phyloP scores from a whole-genome alignment of 2,329 filamentous ascomycete species.

The Chalaropsis thielavioides region DNA sequence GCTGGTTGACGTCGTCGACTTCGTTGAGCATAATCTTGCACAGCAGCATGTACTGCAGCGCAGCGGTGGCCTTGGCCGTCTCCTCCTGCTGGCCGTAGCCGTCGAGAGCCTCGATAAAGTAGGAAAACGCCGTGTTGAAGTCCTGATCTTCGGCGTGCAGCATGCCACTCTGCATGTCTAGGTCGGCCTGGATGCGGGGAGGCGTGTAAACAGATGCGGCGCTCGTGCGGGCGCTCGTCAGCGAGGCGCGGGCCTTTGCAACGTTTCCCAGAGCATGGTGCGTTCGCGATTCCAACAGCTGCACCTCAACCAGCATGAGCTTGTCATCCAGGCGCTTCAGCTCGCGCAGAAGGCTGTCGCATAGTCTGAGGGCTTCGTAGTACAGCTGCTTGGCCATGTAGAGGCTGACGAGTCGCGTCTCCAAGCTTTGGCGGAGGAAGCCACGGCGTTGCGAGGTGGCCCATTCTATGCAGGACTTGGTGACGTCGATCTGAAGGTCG shows the following conservation, averaged over 20 bases:
- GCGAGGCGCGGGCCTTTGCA: slow-evolving; percentile 82
- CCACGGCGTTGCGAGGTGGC: slow-evolving; percentile 84
- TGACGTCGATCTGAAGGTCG: slow-evolving; percentile 87
- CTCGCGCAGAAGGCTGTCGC: slow-evolving; percentile 91
- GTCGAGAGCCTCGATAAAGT: slow-evolving; percentile 98
- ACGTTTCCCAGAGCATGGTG: slow-evolving; percentile 97
- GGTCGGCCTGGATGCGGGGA: slow-evolving; percentile 80
- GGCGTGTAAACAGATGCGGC: slow-evolving; percentile 92
- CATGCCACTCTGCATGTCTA: slow-evolving; percentile 99
- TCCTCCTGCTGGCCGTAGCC: slow-evolving; percentile 93
- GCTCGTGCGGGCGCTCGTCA: slow-evolving; percentile 86
- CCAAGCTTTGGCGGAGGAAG: slow-evolving; percentile 94
- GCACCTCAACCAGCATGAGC: slow-evolving; percentile 91
- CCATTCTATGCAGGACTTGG: slow-evolving; percentile 99
- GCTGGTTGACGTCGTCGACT: slow-evolving; percentile 84
- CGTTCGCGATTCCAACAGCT: slow-evolving; percentile 89
- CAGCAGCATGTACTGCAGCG: slow-evolving; percentile 96
- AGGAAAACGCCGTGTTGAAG: slow-evolving; percentile 97
- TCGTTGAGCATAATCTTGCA: slow-evolving; percentile 99
- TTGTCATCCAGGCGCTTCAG: slow-evolving; percentile 98
- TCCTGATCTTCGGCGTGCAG: slow-evolving; percentile 96
- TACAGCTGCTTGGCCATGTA: slow-evolving; percentile 97
- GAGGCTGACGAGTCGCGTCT: slow-evolving; percentile 82
- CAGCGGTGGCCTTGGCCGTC: slow-evolving; percentile 76
- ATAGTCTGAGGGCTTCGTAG: slow-evolving; percentile 91